phyloP scores from a whole-genome alignment of 2,329 filamentous ascomycete species.

The Aspergillus fumigatiaffinis region DNA sequence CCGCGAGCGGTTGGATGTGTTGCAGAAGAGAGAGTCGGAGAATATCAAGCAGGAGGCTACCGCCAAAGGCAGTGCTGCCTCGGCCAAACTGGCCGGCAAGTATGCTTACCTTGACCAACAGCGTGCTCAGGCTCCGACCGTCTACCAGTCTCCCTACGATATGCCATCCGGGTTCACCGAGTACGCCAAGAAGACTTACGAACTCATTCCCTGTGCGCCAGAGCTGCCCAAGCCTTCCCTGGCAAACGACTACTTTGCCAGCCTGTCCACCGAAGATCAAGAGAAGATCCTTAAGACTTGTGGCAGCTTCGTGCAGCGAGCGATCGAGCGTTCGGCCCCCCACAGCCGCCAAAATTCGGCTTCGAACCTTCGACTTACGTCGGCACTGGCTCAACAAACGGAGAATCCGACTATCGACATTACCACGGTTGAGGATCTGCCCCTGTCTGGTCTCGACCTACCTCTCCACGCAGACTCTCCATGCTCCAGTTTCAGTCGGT shows the following conservation, averaged over 20 bases:
- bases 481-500: slow-evolving; percentile 40
- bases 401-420: slow-evolving; percentile 41
- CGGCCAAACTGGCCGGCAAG: slow-evolving; percentile 33
- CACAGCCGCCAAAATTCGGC: slow-evolving; percentile 37
- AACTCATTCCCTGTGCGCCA: slow-evolving; percentile 30
- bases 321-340: slow-evolving; percentile 33
- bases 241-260: slow-evolving; percentile 40
- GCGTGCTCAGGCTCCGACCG: slow-evolving; percentile 32
- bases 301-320: slow-evolving; percentile 38
- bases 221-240: slow-evolving; percentile 37
- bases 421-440: slow-evolving; percentile 37
- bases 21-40: slow-evolving; percentile 37
- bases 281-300: slow-evolving; percentile 43
- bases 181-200: slow-evolving; percentile 38
- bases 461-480: slow-evolving; percentile 41
- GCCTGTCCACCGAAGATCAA: slow-evolving; percentile 36
- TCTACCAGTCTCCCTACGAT: slow-evolving; percentile 43
- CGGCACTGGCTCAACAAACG: slow-evolving; percentile 38
- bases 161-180: slow-evolving; percentile 41
- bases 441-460: slow-evolving; percentile 34
- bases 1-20: slow-evolving; percentile 35
- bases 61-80: slow-evolving; percentile 26
- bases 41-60: slow-evolving; percentile 30
- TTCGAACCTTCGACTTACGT: slow-evolving; percentile 36
- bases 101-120: slow-evolving; percentile 40